phyloP scores from a whole-genome alignment of 1,284 basidiomycete genomes.

The Agroathelia rolfsii region DNA sequence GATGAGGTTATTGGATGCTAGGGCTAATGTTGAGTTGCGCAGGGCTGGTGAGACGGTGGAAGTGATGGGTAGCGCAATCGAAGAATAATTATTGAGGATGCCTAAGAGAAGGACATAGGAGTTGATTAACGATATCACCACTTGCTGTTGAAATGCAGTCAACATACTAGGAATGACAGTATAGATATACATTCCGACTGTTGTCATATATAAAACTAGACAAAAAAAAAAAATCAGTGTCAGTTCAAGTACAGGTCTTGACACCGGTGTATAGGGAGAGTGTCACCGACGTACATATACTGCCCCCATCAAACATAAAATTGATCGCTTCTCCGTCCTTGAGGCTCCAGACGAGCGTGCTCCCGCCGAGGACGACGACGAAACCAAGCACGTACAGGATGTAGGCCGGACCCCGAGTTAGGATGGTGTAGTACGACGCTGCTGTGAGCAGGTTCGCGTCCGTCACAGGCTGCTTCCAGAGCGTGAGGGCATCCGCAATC shows the following conservation, averaged over 20 bases:
- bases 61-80: conserved; percentile 36
- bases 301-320: conserved; percentile 80
- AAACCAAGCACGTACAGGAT: conserved; percentile 44
- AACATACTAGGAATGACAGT: conserved; percentile 67
- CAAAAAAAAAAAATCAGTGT: conserved; percentile 5
- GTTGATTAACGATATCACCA: conserved; percentile 5
- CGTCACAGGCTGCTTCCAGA: conserved; percentile 75
- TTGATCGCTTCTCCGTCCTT: conserved; percentile 68
- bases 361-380: conserved; percentile 47
- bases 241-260: conserved; percentile 3
- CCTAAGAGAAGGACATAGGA: conserved; percentile 24
- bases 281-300: conserved; percentile 53
- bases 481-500: conserved; percentile 76
- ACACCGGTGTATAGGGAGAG: conserved; percentile 5
- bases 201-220: conserved; percentile 63
- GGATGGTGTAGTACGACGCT: conserved; percentile 67
- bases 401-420: conserved; percentile 51
- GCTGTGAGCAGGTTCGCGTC: conserved; percentile 72
- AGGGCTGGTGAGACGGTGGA: conserved; percentile 45
- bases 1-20: conserved; percentile 72
- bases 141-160: background rate
- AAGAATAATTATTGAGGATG: conserved; percentile 44
- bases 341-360: conserved; percentile 66
- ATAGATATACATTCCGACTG: conserved; percentile 57
- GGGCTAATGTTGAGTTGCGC: conserved; percentile 53